Conservation (phyloP, 192 early-diverging fungal species). For the Entrophospora sp. region DNA sequence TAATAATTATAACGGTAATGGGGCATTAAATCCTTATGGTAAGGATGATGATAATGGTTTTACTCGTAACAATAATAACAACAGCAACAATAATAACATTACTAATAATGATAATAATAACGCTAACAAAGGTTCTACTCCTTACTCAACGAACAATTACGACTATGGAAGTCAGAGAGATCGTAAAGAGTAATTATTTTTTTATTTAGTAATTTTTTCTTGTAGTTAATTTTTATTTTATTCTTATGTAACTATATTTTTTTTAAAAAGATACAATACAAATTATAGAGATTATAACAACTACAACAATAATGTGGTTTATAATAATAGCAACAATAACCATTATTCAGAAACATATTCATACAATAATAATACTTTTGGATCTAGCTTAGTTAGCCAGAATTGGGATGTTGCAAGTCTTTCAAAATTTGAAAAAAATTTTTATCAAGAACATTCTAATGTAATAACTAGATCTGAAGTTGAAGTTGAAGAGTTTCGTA, state of each 20-base stretch:
- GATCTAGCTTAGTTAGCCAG: slow-evolving; percentile 41
- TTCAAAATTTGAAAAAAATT: slow-evolving; percentile 90
- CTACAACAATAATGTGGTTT: no score
- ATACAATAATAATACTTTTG: slow-evolving; percentile 45
- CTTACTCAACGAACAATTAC: no score
- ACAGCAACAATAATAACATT: no score
- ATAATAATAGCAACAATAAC: no score
- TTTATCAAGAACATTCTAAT: slow-evolving; percentile 75
- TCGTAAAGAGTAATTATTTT: slow-evolving; percentile 43
- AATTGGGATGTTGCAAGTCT: slow-evolving; percentile 65
- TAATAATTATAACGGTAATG: no score
- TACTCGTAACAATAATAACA: no score
- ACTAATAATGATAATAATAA: no score
- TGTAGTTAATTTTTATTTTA: no score
- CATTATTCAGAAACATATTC: no score
- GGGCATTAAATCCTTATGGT: no score
- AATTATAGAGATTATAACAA: slow-evolving; percentile 41
- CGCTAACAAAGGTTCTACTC: no score
- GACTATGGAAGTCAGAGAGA: slow-evolving; percentile 56
- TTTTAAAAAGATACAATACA: neutral
- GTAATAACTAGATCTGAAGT: slow-evolving; percentile 57
- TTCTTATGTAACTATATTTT: neutral
- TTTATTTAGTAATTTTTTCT: neutral
- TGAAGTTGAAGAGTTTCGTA: slow-evolving; percentile 77
- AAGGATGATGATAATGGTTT: no score